A percentile compares a stretch with the other conserved stretches of the same genome.
Evolutionary conservation across 1,139 yeast genomes (phyloP).

Genomic region (Fermentozyma sake): DNA sequence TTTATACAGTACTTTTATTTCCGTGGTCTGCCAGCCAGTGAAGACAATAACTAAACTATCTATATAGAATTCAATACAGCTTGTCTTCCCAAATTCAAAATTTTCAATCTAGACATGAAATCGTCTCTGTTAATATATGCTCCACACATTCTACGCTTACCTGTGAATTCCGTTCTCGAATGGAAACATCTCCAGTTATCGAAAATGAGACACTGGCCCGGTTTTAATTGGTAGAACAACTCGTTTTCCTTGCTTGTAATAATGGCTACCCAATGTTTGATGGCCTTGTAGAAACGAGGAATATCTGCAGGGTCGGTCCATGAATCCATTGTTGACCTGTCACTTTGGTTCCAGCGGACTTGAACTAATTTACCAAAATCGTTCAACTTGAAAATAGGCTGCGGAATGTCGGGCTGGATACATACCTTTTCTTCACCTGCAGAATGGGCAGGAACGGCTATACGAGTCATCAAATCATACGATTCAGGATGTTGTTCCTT

Average conservation of each 20-base stretch:
- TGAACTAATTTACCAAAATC: slow-evolving; percentile 53
- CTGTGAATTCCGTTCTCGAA: slow-evolving; percentile 66
- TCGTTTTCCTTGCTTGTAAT: slow-evolving; percentile 52
- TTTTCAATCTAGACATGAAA: slow-evolving; percentile 52
- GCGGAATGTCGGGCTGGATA: slow-evolving; percentile 58
- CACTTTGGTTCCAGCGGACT: slow-evolving; percentile 74
- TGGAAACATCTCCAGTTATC: slow-evolving; percentile 79
- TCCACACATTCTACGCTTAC: slow-evolving; percentile 72
- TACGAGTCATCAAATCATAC: slow-evolving; percentile 47
- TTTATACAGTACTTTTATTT: no score
- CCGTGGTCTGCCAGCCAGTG: no score
- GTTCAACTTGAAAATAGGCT: slow-evolving; percentile 60
- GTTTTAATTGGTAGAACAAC: slow-evolving; percentile 53
- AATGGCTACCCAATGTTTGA: slow-evolving; percentile 53
- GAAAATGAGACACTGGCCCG: slow-evolving; percentile 67
- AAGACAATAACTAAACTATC: no score
- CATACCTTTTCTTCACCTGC: slow-evolving; percentile 72
- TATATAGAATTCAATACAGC: slow-evolving; percentile 42
- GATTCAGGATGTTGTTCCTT: slow-evolving; percentile 48
- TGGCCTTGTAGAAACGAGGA: slow-evolving; percentile 56
- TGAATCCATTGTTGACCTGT: slow-evolving; percentile 61
- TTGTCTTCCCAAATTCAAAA: slow-evolving; percentile 50
- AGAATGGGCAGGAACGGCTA: slow-evolving; percentile 68
- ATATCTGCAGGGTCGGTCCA: slow-evolving; percentile 54
- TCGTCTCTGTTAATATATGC: slow-evolving; percentile 72